A percentile compares a stretch with the other conserved stretches of the same genome.
Evolutionary conservation across 345 rosid species (phyloP).

Genomic region (Punica granatum): DNA sequence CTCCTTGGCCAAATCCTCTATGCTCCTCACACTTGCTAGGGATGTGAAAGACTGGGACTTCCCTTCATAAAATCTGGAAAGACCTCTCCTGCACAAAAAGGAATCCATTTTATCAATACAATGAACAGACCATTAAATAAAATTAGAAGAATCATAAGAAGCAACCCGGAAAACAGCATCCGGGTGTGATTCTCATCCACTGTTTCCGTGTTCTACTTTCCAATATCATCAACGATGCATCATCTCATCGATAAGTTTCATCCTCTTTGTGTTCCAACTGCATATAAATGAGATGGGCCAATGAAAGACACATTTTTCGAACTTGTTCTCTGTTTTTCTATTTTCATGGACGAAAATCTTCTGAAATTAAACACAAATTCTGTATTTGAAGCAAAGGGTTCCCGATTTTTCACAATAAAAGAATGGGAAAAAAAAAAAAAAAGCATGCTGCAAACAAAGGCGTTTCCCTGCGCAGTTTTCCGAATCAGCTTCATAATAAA

Average conservation of each 20-base stretch:
- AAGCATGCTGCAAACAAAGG: background rate
- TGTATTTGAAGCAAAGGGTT: background rate
- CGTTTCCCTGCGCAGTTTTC: background rate
- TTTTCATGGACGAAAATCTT: too few relatives aligned
- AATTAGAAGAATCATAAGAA: too few relatives aligned
- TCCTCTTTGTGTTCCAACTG: too few relatives aligned
- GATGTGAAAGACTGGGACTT: conserved; percentile 79
- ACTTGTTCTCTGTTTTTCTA: too few relatives aligned
- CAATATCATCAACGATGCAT: too few relatives aligned
- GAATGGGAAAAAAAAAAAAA: background rate
- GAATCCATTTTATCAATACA: background rate
- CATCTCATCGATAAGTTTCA: too few relatives aligned
- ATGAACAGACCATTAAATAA: too few relatives aligned
- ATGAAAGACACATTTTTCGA: too few relatives aligned
- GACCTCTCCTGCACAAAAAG: conserved; percentile 45
- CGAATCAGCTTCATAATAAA: background rate
- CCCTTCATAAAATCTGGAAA: conserved; percentile 72
- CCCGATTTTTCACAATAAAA: background rate
- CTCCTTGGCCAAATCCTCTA: conserved; percentile 58
- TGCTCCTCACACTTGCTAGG: conserved; percentile 48
- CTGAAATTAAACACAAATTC: background rate
- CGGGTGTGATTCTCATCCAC: too few relatives aligned
- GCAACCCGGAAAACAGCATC: too few relatives aligned
- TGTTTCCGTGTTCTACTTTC: too few relatives aligned
- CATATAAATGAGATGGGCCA: too few relatives aligned